Conservation (phyloP, 331 rosid species). For the Malus hybrid region DNA sequence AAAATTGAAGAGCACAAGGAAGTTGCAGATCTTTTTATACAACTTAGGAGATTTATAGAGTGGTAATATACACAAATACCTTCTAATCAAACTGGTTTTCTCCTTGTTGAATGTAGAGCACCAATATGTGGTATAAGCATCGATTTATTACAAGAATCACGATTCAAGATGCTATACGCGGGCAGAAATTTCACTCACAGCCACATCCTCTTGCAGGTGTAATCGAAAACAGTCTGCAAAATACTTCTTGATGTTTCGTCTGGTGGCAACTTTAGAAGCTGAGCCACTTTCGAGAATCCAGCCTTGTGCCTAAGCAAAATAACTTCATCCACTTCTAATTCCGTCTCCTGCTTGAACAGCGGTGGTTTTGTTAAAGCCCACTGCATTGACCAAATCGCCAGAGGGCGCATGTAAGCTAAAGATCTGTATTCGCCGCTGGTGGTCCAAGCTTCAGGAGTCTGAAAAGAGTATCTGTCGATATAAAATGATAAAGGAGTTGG, state of each 20-base stretch:
- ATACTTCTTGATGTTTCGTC: slow-evolving; percentile 44
- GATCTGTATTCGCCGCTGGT: slow-evolving; percentile 58
- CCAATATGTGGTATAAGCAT: not conserved
- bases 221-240: slow-evolving; percentile 56
- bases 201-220: slow-evolving; percentile 60
- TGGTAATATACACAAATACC: too few species aligned
- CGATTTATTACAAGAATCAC: not conserved
- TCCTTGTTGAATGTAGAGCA: not conserved
- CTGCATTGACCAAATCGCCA: slow-evolving; percentile 97
- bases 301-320: slow-evolving; percentile 34
- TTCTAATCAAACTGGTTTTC: not conserved
- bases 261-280: slow-evolving; percentile 56
- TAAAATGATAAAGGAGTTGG: slow-evolving; percentile 8
- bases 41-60: too few species aligned
- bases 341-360: slow-evolving; percentile 15
- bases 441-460: slow-evolving; percentile 93
- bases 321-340: slow-evolving; percentile 34
- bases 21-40: too few species aligned
- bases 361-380: slow-evolving; percentile 70
- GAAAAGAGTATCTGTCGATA: slow-evolving; percentile 71
- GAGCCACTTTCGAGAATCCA: slow-evolving; percentile 69
- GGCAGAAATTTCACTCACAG: slow-evolving; percentile 1
- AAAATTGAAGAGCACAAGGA: too few species aligned
- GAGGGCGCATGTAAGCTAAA: slow-evolving; percentile 83
- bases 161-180: not conserved